Base-by-base conservation (phyloP, 139 green algal species). In the Diplosphaera chodatii region DNA sequence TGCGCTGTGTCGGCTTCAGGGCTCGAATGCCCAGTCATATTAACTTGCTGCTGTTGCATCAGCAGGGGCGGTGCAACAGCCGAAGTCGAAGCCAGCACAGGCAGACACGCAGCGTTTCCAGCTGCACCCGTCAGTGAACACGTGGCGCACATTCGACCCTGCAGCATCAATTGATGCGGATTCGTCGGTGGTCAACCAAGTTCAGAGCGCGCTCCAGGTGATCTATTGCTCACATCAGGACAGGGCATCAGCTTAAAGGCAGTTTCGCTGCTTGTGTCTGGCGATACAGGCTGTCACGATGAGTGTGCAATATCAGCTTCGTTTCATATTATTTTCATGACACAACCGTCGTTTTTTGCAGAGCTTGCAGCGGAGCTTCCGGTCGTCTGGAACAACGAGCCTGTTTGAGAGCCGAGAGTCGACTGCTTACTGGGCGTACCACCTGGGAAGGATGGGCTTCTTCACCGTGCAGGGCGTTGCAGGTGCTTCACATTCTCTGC, bases 351-450 rank as follows among this genome's bases (percentile, higher is more conserved):
- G 70, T 40, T 3, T 74, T 30, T 33, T 64, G 32, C 23, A 76
- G 37, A 32, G 64, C 72, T 21, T 72, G 68, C 23, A 66, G 21
- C 59, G 69, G 1, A 66, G 69, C 77, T 72, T 33, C 63, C 13
- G 70, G 63, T 0, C 72, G 28, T 28, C 80, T 74, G 56, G 56
- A 27, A 65, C 73, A 32, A 80, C 72, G 18, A 41, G 73, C 25
- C 34, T 75, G 6, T 78, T 78, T 27, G 23, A 62, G 18, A 79
- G 82, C 34, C 40, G 76, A 21, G 62, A 76, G 66, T 62, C 80
- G 6, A 74, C 77, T 1, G 75, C 83, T 10, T 93, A 93, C 78
- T 93, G 88, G 88, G 68, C 76, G 2, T 95, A 95, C 73, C 91
- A 96, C 71, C 32, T 88, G 1, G 68, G 73, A 3, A 78, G 91